phyloP scores from a whole-genome alignment of 2,329 filamentous ascomycete genomes.

The Arthrobotrys pseudoclavata region DNA sequence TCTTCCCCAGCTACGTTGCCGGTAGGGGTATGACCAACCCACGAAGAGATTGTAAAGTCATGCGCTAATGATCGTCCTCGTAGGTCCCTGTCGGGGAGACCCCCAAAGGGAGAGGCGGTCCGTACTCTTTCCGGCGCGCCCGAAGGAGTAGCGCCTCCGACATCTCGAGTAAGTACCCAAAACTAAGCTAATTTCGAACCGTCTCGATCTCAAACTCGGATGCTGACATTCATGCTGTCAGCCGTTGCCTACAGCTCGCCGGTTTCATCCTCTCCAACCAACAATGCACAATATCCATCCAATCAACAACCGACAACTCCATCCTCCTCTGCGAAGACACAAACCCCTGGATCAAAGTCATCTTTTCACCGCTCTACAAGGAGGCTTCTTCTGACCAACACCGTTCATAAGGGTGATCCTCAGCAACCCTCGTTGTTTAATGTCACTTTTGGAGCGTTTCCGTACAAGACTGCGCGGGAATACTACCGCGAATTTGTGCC shows the following conservation, averaged over 20 bases:
- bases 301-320: conserved; percentile 1
- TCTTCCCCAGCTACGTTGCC: background rate
- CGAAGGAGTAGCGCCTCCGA: conserved; percentile 20
- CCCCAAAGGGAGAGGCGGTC: conserved; percentile 1
- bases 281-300: background rate
- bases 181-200: background rate
- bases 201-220: background rate
- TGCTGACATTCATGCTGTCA: conserved; percentile 1
- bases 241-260: background rate
- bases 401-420: conserved; percentile 37
- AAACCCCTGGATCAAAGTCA: background rate
- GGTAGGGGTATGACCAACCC: background rate
- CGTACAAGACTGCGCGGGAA: conserved; percentile 44
- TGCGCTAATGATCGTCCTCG: background rate
- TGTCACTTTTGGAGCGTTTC: conserved; percentile 40
- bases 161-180: conserved; percentile 22
- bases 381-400: background rate
- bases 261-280: conserved; percentile 11
- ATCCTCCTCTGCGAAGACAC: background rate
- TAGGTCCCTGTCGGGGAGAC: background rate
- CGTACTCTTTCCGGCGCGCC: conserved; percentile 40
- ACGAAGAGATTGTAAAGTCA: background rate
- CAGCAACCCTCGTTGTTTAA: conserved; percentile 32
- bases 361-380: conserved; percentile 5
- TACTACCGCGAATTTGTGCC: conserved; percentile 47